Evolutionary conservation across 2,329 filamentous ascomycete species (phyloP), one percentile per base, ranked within the genome.

Genomic region (Pseudomassariella vexata): DNA sequence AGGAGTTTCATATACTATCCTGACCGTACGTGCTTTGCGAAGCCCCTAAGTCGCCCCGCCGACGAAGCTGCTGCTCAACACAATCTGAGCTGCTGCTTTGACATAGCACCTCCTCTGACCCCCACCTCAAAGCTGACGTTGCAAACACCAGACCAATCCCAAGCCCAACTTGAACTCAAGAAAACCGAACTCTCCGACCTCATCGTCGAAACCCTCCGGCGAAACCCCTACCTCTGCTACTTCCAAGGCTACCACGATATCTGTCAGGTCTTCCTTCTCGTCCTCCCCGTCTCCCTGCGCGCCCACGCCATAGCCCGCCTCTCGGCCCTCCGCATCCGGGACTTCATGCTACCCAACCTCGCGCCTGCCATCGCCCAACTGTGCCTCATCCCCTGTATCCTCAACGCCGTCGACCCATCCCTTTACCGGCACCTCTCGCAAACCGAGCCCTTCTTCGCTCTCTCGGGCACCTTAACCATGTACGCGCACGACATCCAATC

Each of bases 211-310:
- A 78, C 94, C 10, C 73, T 98, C 27, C 82, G 94, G 32, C 75
- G 75, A 20, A 73, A 94, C 49, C 87, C 89, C 11, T 80, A 82
- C 55, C 76, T 98, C 21, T 87, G 80, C 65, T 98, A 98, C 63
- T 98, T 98, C 59, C 92, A 98, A 64, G 92, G 92, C 55, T 98
- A 94, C 57, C 92, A 98, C 60, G 92, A 98, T 63, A 96, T 98
- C 50, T 92, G 86, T 47, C 94, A 98, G 62, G 92, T 98, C 16
- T 73, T 98, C 38, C 74, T 96, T 24, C 73, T 98, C 10, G 89
- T 95, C 9, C 70, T 98, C 4, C 81, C 82, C 1, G 63, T 76
- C 8, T 51, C 68, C 15, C 55, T 68, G 33, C 80, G 85, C 11
- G 66, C 72, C 12, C 57, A 68, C 6, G 77, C 82, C 11, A 76